phyloP scores from a whole-genome alignment of 495 filamentous ascomycete genomes.

The Neurospora sp. region DNA sequence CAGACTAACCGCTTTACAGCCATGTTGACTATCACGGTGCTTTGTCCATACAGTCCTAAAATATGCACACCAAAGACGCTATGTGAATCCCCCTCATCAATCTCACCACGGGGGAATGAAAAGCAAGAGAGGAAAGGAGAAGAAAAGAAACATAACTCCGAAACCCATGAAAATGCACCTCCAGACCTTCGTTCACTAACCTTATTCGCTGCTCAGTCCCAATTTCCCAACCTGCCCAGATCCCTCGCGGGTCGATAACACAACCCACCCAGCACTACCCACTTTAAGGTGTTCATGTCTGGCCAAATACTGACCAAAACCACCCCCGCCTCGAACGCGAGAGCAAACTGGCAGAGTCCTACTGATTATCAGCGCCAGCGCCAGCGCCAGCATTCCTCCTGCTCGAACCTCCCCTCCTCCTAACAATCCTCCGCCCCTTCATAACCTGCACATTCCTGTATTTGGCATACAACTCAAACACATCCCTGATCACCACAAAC shows the following conservation, averaged over 20 bases:
- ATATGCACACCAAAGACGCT: neutral
- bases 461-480: slow-evolving; percentile 60
- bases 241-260: neutral
- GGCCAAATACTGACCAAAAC: neutral
- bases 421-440: slow-evolving; percentile 49
- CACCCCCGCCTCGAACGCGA: neutral
- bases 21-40: neutral
- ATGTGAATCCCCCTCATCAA: neutral
- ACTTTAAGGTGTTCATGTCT: neutral
- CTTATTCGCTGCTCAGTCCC: neutral
- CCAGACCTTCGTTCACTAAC: neutral
- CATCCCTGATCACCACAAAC: slow-evolving; percentile 70
- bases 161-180: neutral
- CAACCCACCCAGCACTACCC: neutral
- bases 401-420: slow-evolving; percentile 7
- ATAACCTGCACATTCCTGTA: slow-evolving; percentile 64
- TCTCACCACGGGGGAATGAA: neutral
- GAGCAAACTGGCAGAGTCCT: neutral
- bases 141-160: neutral
- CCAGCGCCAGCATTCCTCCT: neutral
- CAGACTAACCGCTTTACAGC: neutral
- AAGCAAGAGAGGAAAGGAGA: neutral
- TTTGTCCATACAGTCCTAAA: neutral
- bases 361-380: neutral
- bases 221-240: neutral